phyloP scores from a whole-genome alignment of 2,329 filamentous ascomycete genomes.

The Zelopaecilomyces penicillatus region DNA sequence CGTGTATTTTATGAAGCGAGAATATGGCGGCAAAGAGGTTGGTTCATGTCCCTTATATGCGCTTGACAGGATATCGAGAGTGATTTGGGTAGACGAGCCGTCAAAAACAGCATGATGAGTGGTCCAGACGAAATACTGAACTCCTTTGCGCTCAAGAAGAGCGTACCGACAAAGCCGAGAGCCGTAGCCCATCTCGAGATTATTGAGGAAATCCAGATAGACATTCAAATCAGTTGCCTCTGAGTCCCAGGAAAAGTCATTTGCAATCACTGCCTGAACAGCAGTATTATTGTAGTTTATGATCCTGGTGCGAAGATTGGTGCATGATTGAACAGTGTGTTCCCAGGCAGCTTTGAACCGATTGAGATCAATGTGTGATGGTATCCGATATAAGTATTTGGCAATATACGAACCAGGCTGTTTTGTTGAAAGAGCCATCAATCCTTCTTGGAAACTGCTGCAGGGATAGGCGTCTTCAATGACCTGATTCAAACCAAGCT shows the following conservation, averaged over 20 bases:
- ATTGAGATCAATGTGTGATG: neutral
- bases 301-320: neutral
- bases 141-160: constrained; percentile 1
- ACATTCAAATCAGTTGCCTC: constrained; percentile 1
- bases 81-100: constrained; percentile 9
- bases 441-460: no score
- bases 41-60: neutral
- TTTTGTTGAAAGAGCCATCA: no score
- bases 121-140: constrained; percentile 9
- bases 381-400: constrained; percentile 12
- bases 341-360: neutral
- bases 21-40: constrained; percentile 1
- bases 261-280: neutral
- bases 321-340: neutral
- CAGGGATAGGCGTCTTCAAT: no score
- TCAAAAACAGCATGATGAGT: constrained; percentile 15
- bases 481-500: no score
- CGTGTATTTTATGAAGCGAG: constrained; percentile 7
- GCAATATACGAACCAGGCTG: constrained; percentile 9
- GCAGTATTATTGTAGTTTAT: neutral
- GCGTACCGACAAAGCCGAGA: constrained; percentile 3
- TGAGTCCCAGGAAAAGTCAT: neutral
- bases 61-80: constrained; percentile 4
- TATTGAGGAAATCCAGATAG: neutral
- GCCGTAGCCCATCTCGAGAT: constrained; percentile 3